Conservation (phyloP, 108 stramenopile species). For the Aurantiochytrium sp. region DNA sequence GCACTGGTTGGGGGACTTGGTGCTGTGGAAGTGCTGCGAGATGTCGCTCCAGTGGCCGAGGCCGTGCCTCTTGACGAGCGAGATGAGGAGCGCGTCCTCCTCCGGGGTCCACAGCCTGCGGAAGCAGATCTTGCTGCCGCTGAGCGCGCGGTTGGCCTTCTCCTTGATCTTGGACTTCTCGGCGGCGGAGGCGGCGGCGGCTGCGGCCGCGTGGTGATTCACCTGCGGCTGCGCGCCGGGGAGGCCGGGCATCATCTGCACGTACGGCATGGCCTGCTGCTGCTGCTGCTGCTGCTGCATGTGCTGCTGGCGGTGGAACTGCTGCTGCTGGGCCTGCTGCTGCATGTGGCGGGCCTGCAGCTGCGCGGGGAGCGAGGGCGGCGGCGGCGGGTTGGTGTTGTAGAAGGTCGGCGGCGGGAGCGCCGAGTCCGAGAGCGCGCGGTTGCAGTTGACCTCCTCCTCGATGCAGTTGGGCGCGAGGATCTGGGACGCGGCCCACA, state of each 20-base stretch:
- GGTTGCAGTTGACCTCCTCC: not conserved
- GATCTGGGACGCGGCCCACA: not conserved
- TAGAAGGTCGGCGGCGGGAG: not conserved
- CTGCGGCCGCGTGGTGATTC: too few relatives aligned
- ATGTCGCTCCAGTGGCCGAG: constrained; percentile 24
- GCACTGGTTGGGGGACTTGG: constrained; percentile 42
- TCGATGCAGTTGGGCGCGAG: not conserved
- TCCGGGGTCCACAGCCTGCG: constrained; percentile 10
- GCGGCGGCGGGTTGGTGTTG: too few relatives aligned
- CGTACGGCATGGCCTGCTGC: not conserved
- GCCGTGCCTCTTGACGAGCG: not conserved
- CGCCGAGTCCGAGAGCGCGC: not conserved
- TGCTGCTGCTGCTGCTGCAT: not conserved
- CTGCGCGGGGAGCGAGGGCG: too few relatives aligned
- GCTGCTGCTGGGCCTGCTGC: not conserved
- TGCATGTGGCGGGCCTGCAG: not conserved
- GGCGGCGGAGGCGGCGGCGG: too few relatives aligned
- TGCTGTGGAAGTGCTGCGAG: not conserved
- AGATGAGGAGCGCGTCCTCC: not conserved
- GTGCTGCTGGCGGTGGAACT: not conserved
- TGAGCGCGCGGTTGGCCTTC: not conserved
- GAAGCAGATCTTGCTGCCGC: not conserved
- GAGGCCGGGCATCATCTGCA: not conserved
- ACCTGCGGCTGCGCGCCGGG: too few relatives aligned
- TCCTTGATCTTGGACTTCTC: not conserved